Evolutionary conservation across 768 basidiomycete species (phyloP).

Genomic region (Heimioporus sp.): DNA sequence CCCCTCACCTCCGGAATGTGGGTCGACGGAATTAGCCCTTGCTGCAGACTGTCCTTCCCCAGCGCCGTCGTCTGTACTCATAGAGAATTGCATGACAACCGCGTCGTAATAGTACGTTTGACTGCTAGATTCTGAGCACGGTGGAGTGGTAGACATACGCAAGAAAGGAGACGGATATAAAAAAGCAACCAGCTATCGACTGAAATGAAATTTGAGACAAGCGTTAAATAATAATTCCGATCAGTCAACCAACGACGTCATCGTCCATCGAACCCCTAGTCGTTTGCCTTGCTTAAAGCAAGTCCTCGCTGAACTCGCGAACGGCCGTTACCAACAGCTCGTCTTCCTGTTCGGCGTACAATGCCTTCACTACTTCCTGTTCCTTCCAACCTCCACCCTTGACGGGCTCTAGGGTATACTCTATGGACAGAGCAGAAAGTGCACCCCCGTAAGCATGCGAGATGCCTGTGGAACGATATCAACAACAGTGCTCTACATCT

Average conservation of each 20-base stretch:
- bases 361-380: conserved; percentile 35
- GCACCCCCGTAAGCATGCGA: conserved; percentile 95
- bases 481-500: conserved; percentile 3
- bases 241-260: conserved; percentile 18
- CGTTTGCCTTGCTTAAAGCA: conserved; percentile 9
- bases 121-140: conserved; percentile 29
- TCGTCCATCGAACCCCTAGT: conserved; percentile 12
- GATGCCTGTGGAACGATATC: conserved; percentile 53
- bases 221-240: conserved; percentile 23
- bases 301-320: conserved; percentile 26
- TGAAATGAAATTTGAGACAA: neutral
- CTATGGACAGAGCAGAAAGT: conserved; percentile 83
- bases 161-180: neutral
- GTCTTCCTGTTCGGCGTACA: conserved; percentile 33
- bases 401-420: conserved; percentile 76
- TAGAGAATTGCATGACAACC: conserved; percentile 29
- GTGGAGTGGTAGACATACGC: conserved; percentile 14
- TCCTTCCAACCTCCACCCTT: conserved; percentile 34
- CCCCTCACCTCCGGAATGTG: conserved; percentile 2
- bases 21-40: neutral
- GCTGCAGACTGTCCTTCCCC: neutral
- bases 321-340: conserved; percentile 24
- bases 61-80: neutral
- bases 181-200: neutral
- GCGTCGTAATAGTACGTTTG: conserved; percentile 47